Evolutionary conservation across 176 grass and related monocot species (phyloP).

Genomic region (Melocanna baccifera): DNA sequence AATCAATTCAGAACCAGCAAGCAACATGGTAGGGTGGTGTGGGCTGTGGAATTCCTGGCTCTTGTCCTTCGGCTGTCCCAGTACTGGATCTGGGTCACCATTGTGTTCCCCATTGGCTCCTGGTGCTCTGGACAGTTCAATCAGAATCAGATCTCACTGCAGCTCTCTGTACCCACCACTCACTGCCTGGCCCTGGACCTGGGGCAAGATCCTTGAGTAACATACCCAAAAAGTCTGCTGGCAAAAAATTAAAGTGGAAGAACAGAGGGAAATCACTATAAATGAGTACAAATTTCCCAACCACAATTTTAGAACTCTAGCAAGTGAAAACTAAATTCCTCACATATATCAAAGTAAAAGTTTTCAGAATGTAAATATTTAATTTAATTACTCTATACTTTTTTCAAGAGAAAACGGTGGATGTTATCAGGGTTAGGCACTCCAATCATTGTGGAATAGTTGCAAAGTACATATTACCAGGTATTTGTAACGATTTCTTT

Average conservation of each 20-base stretch:
- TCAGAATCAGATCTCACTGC: constrained; percentile 50
- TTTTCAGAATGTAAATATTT: not conserved
- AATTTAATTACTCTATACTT: not conserved
- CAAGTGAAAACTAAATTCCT: not conserved
- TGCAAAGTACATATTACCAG: not conserved
- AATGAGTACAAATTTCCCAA: not conserved
- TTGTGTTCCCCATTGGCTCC: constrained; percentile 34
- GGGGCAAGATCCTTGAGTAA: constrained; percentile 34
- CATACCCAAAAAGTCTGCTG: not conserved
- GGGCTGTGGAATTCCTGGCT: constrained; percentile 48
- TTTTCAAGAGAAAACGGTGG: not conserved
- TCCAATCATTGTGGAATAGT: not conserved
- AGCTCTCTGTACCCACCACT: not conserved
- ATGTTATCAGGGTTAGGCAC: not conserved
- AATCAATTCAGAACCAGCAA: not conserved
- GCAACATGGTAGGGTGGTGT: constrained; percentile 36
- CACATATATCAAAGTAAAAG: too few species aligned
- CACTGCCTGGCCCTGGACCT: not conserved
- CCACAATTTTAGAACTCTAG: not conserved
- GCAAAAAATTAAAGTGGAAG: not conserved
- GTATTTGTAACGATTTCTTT: not conserved
- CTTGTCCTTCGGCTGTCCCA: constrained; percentile 34
- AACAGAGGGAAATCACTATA: not conserved
- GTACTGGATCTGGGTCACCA: constrained; percentile 28
- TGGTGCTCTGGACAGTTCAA: constrained; percentile 40